These are phyloP conservation scores for Trametes cinnabarina DNA, from an alignment of 768 basidiomycete species.

Conservation along the genomic window DNA sequence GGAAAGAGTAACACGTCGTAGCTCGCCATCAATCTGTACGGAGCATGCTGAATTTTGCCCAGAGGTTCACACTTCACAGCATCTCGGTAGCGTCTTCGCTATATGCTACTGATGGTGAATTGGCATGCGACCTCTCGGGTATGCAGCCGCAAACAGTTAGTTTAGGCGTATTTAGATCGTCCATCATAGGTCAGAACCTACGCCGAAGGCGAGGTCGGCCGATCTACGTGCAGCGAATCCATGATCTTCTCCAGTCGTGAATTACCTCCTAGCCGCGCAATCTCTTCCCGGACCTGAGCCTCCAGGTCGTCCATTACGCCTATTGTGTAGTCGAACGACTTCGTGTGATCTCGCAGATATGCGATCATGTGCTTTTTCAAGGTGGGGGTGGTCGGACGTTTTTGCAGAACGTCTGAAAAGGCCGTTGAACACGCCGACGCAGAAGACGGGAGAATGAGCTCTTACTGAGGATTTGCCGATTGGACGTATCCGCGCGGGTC, in stretches of 20 bases:
- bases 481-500: slow-evolving; percentile 72
- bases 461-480: slow-evolving; percentile 82
- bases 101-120: too few species aligned
- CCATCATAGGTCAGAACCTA: neutral
- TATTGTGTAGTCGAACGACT: slow-evolving; percentile 86
- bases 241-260: slow-evolving; percentile 54
- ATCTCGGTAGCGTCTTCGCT: too few species aligned
- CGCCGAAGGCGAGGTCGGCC: neutral
- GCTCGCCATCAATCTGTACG: too few species aligned
- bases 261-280: slow-evolving; percentile 78
- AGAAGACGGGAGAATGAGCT: slow-evolving; percentile 9
- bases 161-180: neutral
- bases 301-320: slow-evolving; percentile 67
- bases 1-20: too few species aligned
- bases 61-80: too few species aligned
- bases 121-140: too few species aligned
- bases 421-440: too few species aligned
- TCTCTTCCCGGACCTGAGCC: slow-evolving; percentile 63
- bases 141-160: too few species aligned
- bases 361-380: slow-evolving; percentile 78
- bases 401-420: slow-evolving; percentile 77
- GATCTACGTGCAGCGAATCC: slow-evolving; percentile 32
- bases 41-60: too few species aligned
- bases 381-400: slow-evolving; percentile 77
- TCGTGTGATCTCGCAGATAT: slow-evolving; percentile 72